Evolutionary conservation across 192 early-diverging fungal species (phyloP), one percentile per base, ranked within the genome.

Genomic region (Coemansia sp.): DNA sequence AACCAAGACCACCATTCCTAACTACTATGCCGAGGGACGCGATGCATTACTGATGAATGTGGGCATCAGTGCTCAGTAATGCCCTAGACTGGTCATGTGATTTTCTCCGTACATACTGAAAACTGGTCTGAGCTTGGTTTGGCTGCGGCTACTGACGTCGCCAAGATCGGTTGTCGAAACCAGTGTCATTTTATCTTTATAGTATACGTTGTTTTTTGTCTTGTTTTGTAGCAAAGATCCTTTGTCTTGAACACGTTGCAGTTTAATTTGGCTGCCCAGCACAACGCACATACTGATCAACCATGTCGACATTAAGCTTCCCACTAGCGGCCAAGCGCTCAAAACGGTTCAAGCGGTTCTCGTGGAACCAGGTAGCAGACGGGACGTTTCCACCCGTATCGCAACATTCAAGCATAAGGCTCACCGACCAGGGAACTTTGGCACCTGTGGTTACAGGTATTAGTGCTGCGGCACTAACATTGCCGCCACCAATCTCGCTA

Each of bases 271-370:
- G 63, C 27, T 17, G 17, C 5, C 34, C 50, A 23, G 9, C 27
- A 5, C 51, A 39, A 6, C 55, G 3, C 38, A 25, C 37, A 27
- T 2, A 27, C 29, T 8, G 32, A 14, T 31, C 36, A 41, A 62
- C 25, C 34, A 79, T 79, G 80, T 71, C 75, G 10, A 45, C 69
- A 17, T 57, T 82, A 42, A 72, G 57, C 46, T 67, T 77, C 3
- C 72, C 80, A 5, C 19, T 66, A 39, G 25, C 80, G 12, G 68
- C 75, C 15, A 77, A 77, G 36, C 64, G 75, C 36, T 82, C 80
- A 9, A 15, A 63, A n/a, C 80, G 80, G 36, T 82, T 82, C 38
- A 82, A 82, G 69, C 72, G 80, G 38, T 82, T 68, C 38, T 82
- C 80, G n/a, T 82, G 80, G 80, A 82, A 82, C 57, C 61, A 51